phyloP scores from a whole-genome alignment of 495 filamentous ascomycete genomes.

The Podospora didyma region DNA sequence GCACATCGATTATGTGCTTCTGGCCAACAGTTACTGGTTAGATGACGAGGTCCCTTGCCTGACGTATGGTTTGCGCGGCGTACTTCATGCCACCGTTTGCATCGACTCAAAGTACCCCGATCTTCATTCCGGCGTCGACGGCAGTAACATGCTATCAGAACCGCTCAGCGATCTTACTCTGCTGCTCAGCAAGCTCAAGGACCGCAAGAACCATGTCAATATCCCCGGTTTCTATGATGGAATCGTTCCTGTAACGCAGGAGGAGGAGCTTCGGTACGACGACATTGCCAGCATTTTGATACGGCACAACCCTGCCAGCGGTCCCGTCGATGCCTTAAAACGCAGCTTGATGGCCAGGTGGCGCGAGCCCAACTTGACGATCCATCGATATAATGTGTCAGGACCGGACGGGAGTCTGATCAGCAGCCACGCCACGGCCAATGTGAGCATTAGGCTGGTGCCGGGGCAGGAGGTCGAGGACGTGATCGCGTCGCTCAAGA shows the following conservation, averaged over 20 bases:
- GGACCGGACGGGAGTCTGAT: conserved; percentile 84
- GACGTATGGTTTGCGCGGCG: conserved; percentile 91
- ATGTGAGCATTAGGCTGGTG: conserved; percentile 86
- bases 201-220: conserved; percentile 56
- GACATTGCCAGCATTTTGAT: conserved; percentile 77
- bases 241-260: conserved; percentile 67
- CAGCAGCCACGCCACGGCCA: conserved; percentile 76
- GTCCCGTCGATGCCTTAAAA: conserved; percentile 64
- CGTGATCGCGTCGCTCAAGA: conserved; percentile 61
- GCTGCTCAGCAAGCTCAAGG: conserved; percentile 73
- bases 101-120: conserved; percentile 83
- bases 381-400: conserved; percentile 89
- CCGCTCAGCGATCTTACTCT: conserved; percentile 85
- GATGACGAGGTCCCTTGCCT: conserved; percentile 93
- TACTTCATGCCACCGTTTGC: conserved; percentile 86
- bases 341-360: conserved; percentile 84
- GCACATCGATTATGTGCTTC: conserved; percentile 83
- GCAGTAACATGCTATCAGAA: conserved; percentile 81
- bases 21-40: conserved; percentile 98
- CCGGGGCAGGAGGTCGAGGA: conserved; percentile 81
- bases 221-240: conserved; percentile 80
- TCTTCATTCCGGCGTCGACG: conserved; percentile 92
- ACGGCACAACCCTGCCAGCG: conserved; percentile 60
- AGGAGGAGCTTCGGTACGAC: conserved; percentile 77
- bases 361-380: conserved; percentile 92